These are phyloP conservation scores for Poa annua DNA, from an alignment of 176 grass and related monocot species.

Conservation along the genomic window DNA sequence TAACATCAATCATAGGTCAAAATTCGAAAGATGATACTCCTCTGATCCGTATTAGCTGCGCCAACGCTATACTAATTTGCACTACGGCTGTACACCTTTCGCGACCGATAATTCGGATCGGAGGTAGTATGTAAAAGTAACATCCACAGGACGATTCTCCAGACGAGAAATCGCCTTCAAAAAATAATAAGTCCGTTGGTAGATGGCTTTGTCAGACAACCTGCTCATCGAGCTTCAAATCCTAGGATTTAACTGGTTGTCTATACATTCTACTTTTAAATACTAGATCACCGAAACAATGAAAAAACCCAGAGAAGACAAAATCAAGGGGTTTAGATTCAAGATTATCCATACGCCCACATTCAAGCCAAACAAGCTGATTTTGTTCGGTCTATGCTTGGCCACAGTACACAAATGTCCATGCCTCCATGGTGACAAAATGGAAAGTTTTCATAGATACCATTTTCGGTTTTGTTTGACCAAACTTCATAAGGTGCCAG, in stretches of 20 bases:
- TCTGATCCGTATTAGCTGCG: too few relatives aligned
- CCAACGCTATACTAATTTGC: too few relatives aligned
- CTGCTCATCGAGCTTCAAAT: too few relatives aligned
- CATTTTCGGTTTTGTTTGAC: conserved; percentile 28
- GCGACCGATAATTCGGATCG: too few relatives aligned
- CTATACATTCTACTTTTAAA: too few relatives aligned
- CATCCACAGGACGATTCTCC: not conserved
- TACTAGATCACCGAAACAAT: too few relatives aligned
- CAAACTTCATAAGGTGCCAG: conserved; percentile 39
- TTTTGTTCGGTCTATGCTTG: conserved; percentile 23
- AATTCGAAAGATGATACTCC: not conserved
- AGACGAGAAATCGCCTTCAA: too few relatives aligned
- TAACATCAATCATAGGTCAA: not conserved
- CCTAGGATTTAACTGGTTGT: too few relatives aligned
- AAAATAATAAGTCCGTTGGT: too few relatives aligned
- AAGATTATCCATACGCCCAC: conserved; percentile 25
- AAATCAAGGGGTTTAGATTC: not conserved
- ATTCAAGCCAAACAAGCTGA: conserved; percentile 11
- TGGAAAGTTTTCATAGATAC: conserved; percentile 21
- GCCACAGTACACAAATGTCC: conserved; percentile 7
- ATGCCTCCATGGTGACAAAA: conserved; percentile 30
- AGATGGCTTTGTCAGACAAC: too few relatives aligned
- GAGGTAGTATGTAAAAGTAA: not conserved
- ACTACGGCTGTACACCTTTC: too few relatives aligned
- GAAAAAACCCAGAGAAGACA: too few relatives aligned